phyloP scores from a whole-genome alignment of 352 stramenopile genomes.

The Elongisporangium undulatum region DNA sequence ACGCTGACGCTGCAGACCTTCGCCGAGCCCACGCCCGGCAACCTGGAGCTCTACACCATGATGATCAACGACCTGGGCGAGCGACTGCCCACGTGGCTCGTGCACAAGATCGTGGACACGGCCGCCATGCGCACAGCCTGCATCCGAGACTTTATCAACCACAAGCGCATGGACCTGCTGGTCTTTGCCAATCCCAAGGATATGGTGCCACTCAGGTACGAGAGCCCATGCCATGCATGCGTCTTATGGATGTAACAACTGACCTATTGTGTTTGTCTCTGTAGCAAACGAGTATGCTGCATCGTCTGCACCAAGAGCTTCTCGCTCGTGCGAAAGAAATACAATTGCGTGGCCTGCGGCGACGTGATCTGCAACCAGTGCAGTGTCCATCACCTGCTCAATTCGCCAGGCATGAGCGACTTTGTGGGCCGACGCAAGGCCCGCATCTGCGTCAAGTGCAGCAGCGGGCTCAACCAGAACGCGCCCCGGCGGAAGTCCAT shows the following conservation, averaged over 20 bases:
- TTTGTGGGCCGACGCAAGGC: slow-evolving; percentile 64
- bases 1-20: slow-evolving; percentile 77
- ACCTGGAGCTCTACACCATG: slow-evolving; percentile 75
- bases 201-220: slow-evolving; percentile 57
- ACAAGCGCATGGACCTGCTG: slow-evolving; percentile 64
- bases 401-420: slow-evolving; percentile 27
- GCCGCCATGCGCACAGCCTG: slow-evolving; percentile 71
- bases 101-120: slow-evolving; percentile 80
- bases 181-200: slow-evolving; percentile 62
- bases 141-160: slow-evolving; percentile 75
- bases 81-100: slow-evolving; percentile 68
- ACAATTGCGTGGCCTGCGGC: slow-evolving; percentile 76
- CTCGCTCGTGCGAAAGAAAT: slow-evolving; percentile 82
- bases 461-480: slow-evolving; percentile 49
- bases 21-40: slow-evolving; percentile 43
- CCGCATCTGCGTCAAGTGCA: slow-evolving; percentile 75
- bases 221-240: neutral
- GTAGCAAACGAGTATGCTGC: slow-evolving; percentile 63
- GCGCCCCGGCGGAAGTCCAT: slow-evolving; percentile 42
- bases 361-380: slow-evolving; percentile 83
- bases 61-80: slow-evolving; percentile 81
- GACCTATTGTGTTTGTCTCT: neutral
- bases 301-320: slow-evolving; percentile 81
- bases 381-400: slow-evolving; percentile 61
- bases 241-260: neutral